Conservation (phyloP, 2,329 filamentous ascomycete species). For the Aspergillus nomiae region DNA sequence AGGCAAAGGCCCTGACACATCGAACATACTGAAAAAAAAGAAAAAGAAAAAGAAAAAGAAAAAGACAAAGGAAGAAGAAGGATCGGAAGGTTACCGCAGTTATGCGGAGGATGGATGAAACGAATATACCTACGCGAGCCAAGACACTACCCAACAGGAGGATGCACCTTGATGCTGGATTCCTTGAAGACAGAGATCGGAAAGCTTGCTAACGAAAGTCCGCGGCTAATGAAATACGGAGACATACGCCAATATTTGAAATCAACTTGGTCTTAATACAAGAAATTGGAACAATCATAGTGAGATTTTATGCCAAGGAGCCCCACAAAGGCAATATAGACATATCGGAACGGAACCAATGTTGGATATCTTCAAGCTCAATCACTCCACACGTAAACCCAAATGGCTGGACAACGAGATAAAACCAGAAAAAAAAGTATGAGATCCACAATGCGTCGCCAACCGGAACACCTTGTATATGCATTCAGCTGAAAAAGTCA, state of each 20-base stretch:
- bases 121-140: neutral
- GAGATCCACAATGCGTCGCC: neutral
- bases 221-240: neutral
- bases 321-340: neutral
- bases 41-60: neutral
- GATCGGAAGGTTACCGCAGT: neutral
- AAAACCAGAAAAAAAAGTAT: conserved; percentile 2
- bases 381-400: conserved; percentile 4
- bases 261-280: conserved; percentile 1
- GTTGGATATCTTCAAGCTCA: conserved; percentile 20
- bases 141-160: neutral
- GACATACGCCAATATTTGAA: conserved; percentile 5
- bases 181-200: conserved; percentile 1
- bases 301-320: conserved; percentile 1
- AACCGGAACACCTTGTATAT: conserved; percentile 10
- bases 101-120: neutral
- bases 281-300: conserved; percentile 14
- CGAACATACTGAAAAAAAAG: neutral
- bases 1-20: neutral
- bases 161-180: conserved; percentile 1
- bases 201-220: conserved; percentile 1
- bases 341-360: conserved; percentile 10
- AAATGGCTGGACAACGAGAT: conserved; percentile 2
- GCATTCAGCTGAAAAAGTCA: conserved; percentile 4
- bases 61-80: neutral